These are phyloP conservation scores for Chytriomyces sp. DNA, from an alignment of 192 early-diverging fungal species.

Conservation along the genomic window DNA sequence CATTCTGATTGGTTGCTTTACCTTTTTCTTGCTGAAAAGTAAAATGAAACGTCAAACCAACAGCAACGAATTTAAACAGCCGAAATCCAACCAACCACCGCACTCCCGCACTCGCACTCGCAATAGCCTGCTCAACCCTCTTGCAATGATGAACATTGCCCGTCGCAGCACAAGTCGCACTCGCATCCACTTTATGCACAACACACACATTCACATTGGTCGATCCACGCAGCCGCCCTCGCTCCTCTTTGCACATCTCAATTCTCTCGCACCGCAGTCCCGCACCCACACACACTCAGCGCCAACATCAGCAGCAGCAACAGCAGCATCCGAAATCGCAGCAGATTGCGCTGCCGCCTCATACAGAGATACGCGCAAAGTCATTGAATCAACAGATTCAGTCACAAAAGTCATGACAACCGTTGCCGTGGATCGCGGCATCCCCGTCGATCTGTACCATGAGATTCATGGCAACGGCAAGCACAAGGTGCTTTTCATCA, in stretches of 20 bases:
- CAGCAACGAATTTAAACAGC: no score
- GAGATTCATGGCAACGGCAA: constrained; percentile 77
- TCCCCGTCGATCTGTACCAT: constrained; percentile 72
- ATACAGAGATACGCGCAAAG: neutral
- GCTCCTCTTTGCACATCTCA: neutral
- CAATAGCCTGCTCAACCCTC: no score
- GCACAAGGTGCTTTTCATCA: constrained; percentile 71
- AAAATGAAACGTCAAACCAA: no score
- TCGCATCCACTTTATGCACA: no score
- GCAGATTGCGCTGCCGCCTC: neutral
- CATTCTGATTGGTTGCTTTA: no score
- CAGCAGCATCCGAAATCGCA: neutral
- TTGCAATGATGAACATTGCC: no score
- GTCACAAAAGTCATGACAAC: constrained; percentile 24
- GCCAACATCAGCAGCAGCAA: neutral
- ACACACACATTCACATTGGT: neutral
- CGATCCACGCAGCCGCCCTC: neutral
- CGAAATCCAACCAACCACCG: no score
- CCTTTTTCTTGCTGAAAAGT: no score
- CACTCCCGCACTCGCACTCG: no score
- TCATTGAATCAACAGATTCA: neutral
- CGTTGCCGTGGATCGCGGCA: constrained; percentile 23
- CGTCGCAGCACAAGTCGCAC: no score
- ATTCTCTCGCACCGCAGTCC: neutral
- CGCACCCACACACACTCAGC: neutral